Evolutionary conservation across 2,329 filamentous ascomycete species (phyloP), one percentile per base, ranked within the genome.

Genomic region (Arthroderma sp.): DNA sequence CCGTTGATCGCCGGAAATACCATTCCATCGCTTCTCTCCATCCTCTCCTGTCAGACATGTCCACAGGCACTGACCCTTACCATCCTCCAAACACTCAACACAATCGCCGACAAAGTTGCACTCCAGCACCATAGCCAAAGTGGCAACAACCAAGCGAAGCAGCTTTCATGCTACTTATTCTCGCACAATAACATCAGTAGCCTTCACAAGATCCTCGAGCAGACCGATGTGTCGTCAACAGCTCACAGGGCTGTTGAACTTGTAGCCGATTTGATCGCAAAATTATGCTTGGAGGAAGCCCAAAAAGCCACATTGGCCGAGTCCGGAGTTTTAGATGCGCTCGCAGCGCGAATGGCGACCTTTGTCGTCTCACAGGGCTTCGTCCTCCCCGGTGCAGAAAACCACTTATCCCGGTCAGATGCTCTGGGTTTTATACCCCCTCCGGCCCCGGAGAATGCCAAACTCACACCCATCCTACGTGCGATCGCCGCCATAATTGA

Each of bases 401-500:
- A 69, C 2, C 59, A 72, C 38, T 70, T 75, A 29, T 64, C 68
- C n/a, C 65, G 68, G 29, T 72, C 80, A 45, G 74, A 74, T 5
- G 57, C 80, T 31, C 61, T 70, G 43, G 71, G 74, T 5, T 68
- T 70, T 15, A 72, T 86, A 39, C 83, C 82, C 2, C 64, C 71
- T 3, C 70, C 82, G 27, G 77, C 83, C 5, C 73, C 75, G 2
- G 66, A 70, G 9, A 69, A 68, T 10, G 69, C 76, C 28, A 76
- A 74, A 48, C 65, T 94, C 34, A 73, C 78, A 1, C 77, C 78
- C 6, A 75, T 94, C 11, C 66, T 96, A 5, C 81, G 86, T 50
- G 85, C 88, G 0, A 76, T 94, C 42, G 74, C 80, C 15, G 74
- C 80, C 38, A 82, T 95, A 40, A 75, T 94, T 41, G 75, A 80